Base-by-base conservation (phyloP, 495 filamentous ascomycete genomes). In the Xylaria castorea region DNA sequence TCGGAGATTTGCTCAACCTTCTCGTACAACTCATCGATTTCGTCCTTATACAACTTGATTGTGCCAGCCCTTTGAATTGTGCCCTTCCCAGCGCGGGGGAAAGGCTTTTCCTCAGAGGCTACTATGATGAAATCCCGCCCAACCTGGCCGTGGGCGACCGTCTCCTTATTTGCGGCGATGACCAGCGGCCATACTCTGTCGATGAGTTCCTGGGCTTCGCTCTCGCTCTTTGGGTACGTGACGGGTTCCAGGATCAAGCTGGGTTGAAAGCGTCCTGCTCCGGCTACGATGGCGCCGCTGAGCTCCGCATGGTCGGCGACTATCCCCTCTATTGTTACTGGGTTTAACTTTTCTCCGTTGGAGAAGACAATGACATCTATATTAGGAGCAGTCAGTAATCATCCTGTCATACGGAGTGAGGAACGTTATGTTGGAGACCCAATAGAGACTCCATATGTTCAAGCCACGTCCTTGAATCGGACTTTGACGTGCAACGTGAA, bases 291-390 rank as follows among this genome's bases (percentile, higher is more conserved):
- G 0, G 84, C 87, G 1, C 84, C 81, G 22, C 76, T 78, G 30
- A 92, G 77, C 3, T 73, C 71, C 0, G 87, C 83, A 71, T 88
- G 84, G 11, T 73, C 78, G 36, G 73, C 70, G 12, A 91, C 70
- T 5, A 76, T 80, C 18, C 76, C 71, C 69, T 92, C 90, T 30
- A 90, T 85, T 0, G 81, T 79, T 7, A 87, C 77, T 0, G 90
- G 89, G 74, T 91, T 91, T 4, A 89, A 74, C 78, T 91, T 92
- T 76, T 92, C 88, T 36, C 89, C 90, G 76, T 87, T 91, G 20
- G 82, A 85, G 69, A 92, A 86, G 3, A 91, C 89, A 64, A 92
- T 88, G 62, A 91, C 80, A 76, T 90, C 71, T 73, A 25, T 25
- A 42, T 22, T 20, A 53, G 2, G 18, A 53, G 34, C 11, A 1